Conservation (phyloP, 441 rosid species). For the Breynia disticha region DNA sequence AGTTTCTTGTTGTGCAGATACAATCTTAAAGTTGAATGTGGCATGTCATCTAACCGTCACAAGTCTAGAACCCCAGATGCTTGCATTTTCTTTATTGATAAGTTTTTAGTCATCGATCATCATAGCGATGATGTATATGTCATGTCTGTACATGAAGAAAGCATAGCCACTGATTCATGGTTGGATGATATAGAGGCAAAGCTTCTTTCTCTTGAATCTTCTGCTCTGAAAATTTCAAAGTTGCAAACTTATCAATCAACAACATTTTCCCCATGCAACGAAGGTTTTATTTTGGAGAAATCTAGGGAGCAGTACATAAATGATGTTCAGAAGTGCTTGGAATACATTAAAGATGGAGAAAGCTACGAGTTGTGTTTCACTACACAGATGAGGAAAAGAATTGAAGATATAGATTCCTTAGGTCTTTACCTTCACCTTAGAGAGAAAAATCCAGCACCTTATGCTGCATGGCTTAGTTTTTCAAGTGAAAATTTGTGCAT, state of each 20-base stretch:
- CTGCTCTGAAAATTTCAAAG: conserved; percentile 20
- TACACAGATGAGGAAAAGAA: conserved; percentile 52
- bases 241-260: conserved; percentile 18
- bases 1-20: conserved; percentile 38
- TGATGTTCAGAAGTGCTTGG: conserved; percentile 62
- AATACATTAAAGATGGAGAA: conserved; percentile 86
- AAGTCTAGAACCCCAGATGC: conserved; percentile 84
- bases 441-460: conserved; percentile 89
- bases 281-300: conserved; percentile 52
- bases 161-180: conserved; percentile 34
- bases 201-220: conserved; percentile 37
- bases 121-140: conserved; percentile 55
- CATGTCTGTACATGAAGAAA: conserved; percentile 49
- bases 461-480: conserved; percentile 91
- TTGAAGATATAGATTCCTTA: conserved; percentile 50
- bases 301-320: conserved; percentile 55
- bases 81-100: conserved; percentile 81
- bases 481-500: conserved; percentile 53
- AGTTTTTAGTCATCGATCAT: conserved; percentile 68
- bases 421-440: conserved; percentile 78
- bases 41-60: conserved; percentile 51
- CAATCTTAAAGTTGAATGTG: conserved; percentile 89
- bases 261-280: conserved; percentile 19
- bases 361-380: conserved; percentile 97
- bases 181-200: conserved; percentile 56